These are phyloP conservation scores for Colletotrichum orchidophilum DNA, from an alignment of 2,329 filamentous ascomycete species.

Conservation along the genomic window DNA sequence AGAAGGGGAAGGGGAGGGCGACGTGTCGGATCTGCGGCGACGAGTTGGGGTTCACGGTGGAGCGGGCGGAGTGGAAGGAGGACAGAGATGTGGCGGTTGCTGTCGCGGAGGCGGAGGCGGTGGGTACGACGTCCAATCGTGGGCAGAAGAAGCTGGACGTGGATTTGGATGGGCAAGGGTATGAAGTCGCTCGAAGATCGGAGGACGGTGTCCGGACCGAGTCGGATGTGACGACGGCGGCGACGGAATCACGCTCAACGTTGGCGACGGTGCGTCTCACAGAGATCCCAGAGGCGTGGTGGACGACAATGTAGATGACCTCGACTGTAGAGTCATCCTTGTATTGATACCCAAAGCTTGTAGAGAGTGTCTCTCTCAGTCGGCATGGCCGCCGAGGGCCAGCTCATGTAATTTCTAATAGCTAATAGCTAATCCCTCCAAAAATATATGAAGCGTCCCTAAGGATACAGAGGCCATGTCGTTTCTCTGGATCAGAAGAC, in stretches of 20 bases:
- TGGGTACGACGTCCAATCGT: neutral
- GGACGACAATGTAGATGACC: neutral
- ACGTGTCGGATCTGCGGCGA: neutral
- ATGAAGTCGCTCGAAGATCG: neutral
- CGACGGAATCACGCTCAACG: neutral
- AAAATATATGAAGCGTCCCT: too few species aligned
- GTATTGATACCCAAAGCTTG: slow-evolving; percentile 1
- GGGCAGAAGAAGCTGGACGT: neutral
- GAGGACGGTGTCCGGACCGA: neutral
- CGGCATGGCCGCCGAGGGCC: neutral
- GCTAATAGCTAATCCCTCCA: neutral
- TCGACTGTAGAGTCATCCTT: neutral
- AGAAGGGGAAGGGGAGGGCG: neutral
- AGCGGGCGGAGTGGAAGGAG: neutral
- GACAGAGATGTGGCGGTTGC: neutral
- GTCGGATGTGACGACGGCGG: neutral
- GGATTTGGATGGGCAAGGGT: neutral
- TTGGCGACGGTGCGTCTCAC: neutral
- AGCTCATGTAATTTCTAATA: slow-evolving; percentile 1
- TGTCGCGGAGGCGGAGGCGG: too few species aligned
- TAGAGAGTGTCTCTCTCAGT: neutral
- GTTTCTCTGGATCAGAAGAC: slow-evolving; percentile 65
- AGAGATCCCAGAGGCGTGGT: slow-evolving; percentile 23
- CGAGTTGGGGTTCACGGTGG: neutral
- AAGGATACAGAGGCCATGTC: too few species aligned